Base-by-base conservation (phyloP, 192 early-diverging fungal genomes). In the Coemansia pectinata region DNA sequence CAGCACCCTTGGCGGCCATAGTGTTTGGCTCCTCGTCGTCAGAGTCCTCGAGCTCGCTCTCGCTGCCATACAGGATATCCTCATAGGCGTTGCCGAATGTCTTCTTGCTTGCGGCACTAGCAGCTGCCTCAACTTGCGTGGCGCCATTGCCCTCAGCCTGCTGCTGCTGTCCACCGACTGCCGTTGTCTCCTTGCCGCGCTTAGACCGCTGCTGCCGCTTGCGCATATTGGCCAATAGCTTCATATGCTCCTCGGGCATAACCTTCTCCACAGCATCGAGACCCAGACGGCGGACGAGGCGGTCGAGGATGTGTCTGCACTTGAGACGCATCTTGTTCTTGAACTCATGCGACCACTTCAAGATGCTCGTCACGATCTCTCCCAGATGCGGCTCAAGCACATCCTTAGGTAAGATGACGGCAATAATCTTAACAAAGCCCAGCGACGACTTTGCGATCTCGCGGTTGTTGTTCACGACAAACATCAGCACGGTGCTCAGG, bases 401-500 rank as follows among this genome's bases (percentile, higher is more conserved):
- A 3, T 90, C 88, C 53, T 86, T 86, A 64, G 91, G 90, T 33
- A 99, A 68, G 27, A 88, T 83, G 27, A 97, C 92, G 4, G 91
- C 86, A 41, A 88, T 88, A 2, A 97, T 95, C 86, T 99, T 99
- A 79, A 97, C 86, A 77, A 98, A 96, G 5, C 96, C 96, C 10
- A 99, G 81, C 9, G 90, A 92, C 19, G 94, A 86, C 79, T 95
- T 94, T 52, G 94, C 91, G 58, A 99, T 90, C 85, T 99, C 97
- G 44, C 93, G 85, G 80, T 94, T 95, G 29, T 86, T 88, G 41
- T 90, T 88, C 19, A 85, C 85, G 48, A 96, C 91, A 83, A 95
- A 91, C 67, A 90, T 78, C 66, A 96, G 78, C 53, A 96, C 88
- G 5, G 93, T 95, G 47, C 79, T 72, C 62, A 99, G 69, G 41